Conservation (phyloP, 139 green algal species). For the Micractinium sp. region DNA sequence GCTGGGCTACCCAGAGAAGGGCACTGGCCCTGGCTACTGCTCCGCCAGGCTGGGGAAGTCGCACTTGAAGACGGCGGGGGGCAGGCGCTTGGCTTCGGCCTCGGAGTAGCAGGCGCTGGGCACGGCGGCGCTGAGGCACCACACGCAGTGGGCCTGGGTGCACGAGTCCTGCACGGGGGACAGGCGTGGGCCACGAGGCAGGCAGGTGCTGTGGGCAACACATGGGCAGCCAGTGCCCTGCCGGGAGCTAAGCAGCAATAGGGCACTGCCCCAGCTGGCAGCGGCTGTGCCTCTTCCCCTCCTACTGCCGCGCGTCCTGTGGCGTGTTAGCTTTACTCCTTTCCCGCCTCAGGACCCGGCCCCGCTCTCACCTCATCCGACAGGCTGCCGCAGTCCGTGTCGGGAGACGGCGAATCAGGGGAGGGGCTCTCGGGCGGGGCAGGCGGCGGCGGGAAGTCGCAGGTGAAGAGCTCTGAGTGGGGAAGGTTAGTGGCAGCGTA, state of each 20-base stretch:
- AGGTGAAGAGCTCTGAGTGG: constrained; percentile 32
- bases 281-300: no score
- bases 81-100: constrained; percentile 40
- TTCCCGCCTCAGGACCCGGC: no score
- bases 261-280: background rate
- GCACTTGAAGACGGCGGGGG: constrained; percentile 46
- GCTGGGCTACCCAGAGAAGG: background rate
- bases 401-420: background rate
- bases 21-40: background rate
- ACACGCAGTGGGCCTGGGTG: constrained; percentile 18
- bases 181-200: background rate
- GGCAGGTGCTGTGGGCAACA: background rate
- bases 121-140: constrained; percentile 43
- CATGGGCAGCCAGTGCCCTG: background rate
- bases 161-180: constrained; percentile 1
- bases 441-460: background rate
- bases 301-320: no score
- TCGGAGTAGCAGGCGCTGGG: constrained; percentile 39
- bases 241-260: background rate
- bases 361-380: background rate
- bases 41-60: constrained; percentile 29
- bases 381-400: background rate
- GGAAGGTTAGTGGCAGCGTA: no score
- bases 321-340: no score
- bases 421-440: background rate